These are phyloP conservation scores for Pachysandra terminalis DNA, from an alignment of 164 flowering plant genomes.

Conservation along the genomic window DNA sequence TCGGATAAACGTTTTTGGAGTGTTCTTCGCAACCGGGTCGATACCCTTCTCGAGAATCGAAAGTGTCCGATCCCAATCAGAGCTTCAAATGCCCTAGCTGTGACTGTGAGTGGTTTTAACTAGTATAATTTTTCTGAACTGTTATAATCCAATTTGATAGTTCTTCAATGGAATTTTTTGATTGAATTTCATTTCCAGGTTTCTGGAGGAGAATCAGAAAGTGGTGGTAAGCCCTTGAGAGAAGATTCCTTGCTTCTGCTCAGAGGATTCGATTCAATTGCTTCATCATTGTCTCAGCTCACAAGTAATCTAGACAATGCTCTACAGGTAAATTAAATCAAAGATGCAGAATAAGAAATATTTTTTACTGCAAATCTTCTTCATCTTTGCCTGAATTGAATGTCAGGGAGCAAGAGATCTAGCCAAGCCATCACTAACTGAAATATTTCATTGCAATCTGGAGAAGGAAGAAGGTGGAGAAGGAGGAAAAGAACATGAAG, in stretches of 20 bases:
- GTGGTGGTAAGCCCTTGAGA: conserved; percentile 37
- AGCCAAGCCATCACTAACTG: conserved; percentile 60
- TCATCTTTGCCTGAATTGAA: neutral
- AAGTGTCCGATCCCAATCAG: conserved; percentile 12
- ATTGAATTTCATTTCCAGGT: conserved; percentile 21
- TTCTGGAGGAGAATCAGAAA: conserved; percentile 28
- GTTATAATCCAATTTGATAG: neutral
- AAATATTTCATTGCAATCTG: conserved; percentile 38
- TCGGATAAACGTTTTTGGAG: conserved; percentile 80
- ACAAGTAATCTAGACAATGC: conserved; percentile 64
- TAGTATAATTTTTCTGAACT: neutral
- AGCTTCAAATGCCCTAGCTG: conserved; percentile 10
- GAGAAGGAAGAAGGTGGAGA: conserved; percentile 21
- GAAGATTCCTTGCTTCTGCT: conserved; percentile 78
- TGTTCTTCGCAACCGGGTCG: conserved; percentile 52
- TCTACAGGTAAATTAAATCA: conserved; percentile 70
- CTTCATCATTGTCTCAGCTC: conserved; percentile 66
- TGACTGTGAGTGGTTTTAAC: conserved; percentile 15
- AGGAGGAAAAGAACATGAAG: conserved; percentile 21
- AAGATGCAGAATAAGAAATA: no score
- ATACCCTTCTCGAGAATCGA: conserved; percentile 52
- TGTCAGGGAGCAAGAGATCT: conserved; percentile 75
- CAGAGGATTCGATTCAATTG: conserved; percentile 83
- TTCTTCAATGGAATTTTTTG: neutral
- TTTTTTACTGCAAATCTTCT: no score